Evolutionary conservation across 345 rosid genomes (phyloP), one percentile per base, ranked within the genome.

Genomic region (Reutealis trisperma): DNA sequence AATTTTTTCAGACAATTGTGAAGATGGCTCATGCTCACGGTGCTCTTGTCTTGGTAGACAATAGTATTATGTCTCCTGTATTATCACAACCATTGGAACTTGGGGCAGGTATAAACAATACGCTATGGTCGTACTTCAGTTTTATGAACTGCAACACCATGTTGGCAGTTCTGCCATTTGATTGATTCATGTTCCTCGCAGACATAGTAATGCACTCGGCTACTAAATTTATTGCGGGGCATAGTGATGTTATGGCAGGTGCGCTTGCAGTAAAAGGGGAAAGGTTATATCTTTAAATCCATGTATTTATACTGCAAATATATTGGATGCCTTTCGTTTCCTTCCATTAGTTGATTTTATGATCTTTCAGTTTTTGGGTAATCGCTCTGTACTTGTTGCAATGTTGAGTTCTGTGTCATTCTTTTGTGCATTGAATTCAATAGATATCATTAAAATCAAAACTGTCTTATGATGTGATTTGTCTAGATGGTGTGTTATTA

Each of bases 131-230:
- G 67, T 75, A 32, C 27, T 25, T 63, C n/a, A 52, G 47, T 44
- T 25, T 61, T 12, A 30, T 8, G 25, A 45, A 70, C 30, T 72
- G 42, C 47, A 63, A 66, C 67, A 45, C 69, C 75, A 13, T 22
- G 27, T 68, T 19, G 21, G 8, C 27, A 49, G 22, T 77, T 27
- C 24, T 82, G 47, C 32, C 79, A 27, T 73, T 76, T 78, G 65
- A 57, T 75, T 83, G 22, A n/a, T 77, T 34, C 41, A 77, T 66
- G 11, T 64, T 21, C 51, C 37, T 85, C 78, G 78, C 88, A 91
- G 99, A 96, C 79, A 96, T 93, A 49, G 98, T 93, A 69, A 93
- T 96, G 99, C 97, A 93, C 73, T 96, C 99, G 0, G 98, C 97
- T 75, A 96, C 99, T 52, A 93, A 96, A 77, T 96, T 96, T 79